phyloP scores from a whole-genome alignment of 108 stramenopile genomes.

The Stephanodiscus minutulus region DNA sequence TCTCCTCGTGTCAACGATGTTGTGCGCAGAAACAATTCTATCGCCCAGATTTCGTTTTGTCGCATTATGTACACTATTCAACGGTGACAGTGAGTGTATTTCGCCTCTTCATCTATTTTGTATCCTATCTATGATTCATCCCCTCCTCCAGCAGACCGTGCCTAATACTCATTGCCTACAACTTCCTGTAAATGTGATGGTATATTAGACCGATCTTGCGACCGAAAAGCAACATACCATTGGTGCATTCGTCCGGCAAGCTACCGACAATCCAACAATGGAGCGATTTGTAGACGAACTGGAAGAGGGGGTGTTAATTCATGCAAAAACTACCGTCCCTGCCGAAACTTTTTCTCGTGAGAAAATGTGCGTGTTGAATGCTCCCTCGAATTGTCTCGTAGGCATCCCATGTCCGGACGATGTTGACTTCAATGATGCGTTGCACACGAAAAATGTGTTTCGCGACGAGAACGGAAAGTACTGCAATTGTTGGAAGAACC shows the following conservation, averaged over 20 bases:
- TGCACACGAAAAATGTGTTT: slow-evolving; percentile 57
- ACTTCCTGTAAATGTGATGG: neutral
- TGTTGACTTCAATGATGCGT: slow-evolving; percentile 46
- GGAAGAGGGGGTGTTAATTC: slow-evolving; percentile 52
- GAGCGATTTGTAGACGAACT: slow-evolving; percentile 56
- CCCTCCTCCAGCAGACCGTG: neutral
- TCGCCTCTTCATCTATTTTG: neutral
- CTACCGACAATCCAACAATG: slow-evolving; percentile 32
- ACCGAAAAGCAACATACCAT: slow-evolving; percentile 49
- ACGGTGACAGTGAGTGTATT: slow-evolving; percentile 61
- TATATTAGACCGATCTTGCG: slow-evolving; percentile 42
- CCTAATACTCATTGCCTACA: neutral
- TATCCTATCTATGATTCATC: neutral
- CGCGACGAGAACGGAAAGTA: slow-evolving; percentile 55
- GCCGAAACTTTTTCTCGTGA: slow-evolving; percentile 61
- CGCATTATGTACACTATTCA: slow-evolving; percentile 86
- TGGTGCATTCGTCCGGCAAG: slow-evolving; percentile 30
- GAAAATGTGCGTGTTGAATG: slow-evolving; percentile 46
- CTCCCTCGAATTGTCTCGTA: slow-evolving; percentile 42
- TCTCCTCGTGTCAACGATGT: neutral
- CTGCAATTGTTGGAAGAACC: slow-evolving; percentile 72
- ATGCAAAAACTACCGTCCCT: slow-evolving; percentile 58
- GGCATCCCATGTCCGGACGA: slow-evolving; percentile 64
- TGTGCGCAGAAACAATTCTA: slow-evolving; percentile 71
- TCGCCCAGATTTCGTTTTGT: slow-evolving; percentile 72